phyloP scores from a whole-genome alignment of 352 stramenopile genomes.

The Globisporangium middletonii region DNA sequence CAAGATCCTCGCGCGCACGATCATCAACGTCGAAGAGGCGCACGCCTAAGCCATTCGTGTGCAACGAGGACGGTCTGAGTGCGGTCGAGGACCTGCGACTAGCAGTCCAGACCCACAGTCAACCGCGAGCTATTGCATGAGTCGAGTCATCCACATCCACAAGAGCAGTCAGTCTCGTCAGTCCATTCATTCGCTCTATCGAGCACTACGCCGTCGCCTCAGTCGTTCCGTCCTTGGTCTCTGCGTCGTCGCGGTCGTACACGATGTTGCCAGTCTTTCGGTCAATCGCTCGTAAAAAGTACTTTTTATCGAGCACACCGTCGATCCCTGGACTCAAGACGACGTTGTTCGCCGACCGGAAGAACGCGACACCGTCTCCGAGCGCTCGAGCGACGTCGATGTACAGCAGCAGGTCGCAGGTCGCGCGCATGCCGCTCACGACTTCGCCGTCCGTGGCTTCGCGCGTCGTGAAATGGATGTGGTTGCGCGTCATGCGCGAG shows the following conservation, averaged over 20 bases:
- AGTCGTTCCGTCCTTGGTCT: neutral
- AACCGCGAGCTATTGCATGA: too few relatives aligned
- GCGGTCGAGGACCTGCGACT: too few relatives aligned
- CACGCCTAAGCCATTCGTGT: constrained; percentile 7
- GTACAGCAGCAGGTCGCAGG: constrained; percentile 73
- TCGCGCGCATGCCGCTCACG: constrained; percentile 70
- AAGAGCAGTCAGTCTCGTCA: neutral
- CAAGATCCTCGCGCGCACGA: constrained; percentile 81
- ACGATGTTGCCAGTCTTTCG: constrained; percentile 42
- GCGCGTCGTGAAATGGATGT: constrained; percentile 77
- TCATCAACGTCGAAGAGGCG: constrained; percentile 60
- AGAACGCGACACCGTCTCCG: constrained; percentile 72
- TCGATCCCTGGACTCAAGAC: constrained; percentile 57
- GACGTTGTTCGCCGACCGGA: constrained; percentile 82
- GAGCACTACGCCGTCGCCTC: neutral
- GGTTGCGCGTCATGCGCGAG: constrained; percentile 78
- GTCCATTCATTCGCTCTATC: neutral
- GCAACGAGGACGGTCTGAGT: too few relatives aligned
- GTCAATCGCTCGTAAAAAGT: constrained; percentile 57
- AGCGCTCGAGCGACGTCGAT: constrained; percentile 55
- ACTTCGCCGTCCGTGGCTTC: constrained; percentile 46
- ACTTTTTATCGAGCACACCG: constrained; percentile 39
- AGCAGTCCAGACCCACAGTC: too few relatives aligned
- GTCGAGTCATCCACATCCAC: too few relatives aligned
- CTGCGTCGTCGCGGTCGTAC: constrained; percentile 28